Conservation (phyloP, 768 basidiomycete species). For the Stropharia rugosoannulata region DNA sequence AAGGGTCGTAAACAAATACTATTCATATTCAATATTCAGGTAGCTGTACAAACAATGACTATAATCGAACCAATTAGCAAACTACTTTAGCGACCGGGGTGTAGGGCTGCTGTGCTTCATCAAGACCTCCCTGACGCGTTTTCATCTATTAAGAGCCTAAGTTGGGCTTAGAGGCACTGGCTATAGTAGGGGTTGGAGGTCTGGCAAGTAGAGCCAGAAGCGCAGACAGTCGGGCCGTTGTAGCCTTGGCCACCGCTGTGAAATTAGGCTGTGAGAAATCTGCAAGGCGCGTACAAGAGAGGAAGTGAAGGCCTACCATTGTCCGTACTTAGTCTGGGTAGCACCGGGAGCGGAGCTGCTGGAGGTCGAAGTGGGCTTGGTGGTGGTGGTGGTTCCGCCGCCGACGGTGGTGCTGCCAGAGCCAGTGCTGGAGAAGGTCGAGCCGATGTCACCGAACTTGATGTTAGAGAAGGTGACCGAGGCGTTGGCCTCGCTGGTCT, state of each 20-base stretch:
- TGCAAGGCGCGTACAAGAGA: not conserved
- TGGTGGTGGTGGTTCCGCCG: constrained; percentile 1
- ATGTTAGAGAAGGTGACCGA: constrained; percentile 56
- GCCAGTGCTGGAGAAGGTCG: constrained; percentile 31
- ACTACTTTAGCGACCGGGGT: not conserved
- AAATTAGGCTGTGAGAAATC: not conserved
- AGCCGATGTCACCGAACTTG: constrained; percentile 48
- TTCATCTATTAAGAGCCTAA: not conserved
- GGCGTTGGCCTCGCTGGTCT: constrained; percentile 34
- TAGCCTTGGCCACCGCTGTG: constrained; percentile 28
- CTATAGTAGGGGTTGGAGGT: constrained; percentile 28
- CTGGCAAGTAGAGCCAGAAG: constrained; percentile 25
- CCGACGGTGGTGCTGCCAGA: constrained; percentile 5
- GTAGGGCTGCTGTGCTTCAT: not conserved
- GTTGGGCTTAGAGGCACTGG: constrained; percentile 27
- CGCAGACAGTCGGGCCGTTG: constrained; percentile 31
- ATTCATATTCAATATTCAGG: not conserved
- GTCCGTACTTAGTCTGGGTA: constrained; percentile 34
- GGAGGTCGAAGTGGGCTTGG: constrained; percentile 15
- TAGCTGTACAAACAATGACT: not conserved
- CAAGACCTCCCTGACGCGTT: not conserved
- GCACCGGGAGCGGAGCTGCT: constrained; percentile 20
- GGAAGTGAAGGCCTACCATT: constrained; percentile 17
- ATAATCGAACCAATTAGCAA: not conserved
- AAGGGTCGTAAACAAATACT: too few relatives aligned